Conservation (phyloP, 176 grass and related monocot species). For the bread wheat (Triticum aestivum) region DNA sequence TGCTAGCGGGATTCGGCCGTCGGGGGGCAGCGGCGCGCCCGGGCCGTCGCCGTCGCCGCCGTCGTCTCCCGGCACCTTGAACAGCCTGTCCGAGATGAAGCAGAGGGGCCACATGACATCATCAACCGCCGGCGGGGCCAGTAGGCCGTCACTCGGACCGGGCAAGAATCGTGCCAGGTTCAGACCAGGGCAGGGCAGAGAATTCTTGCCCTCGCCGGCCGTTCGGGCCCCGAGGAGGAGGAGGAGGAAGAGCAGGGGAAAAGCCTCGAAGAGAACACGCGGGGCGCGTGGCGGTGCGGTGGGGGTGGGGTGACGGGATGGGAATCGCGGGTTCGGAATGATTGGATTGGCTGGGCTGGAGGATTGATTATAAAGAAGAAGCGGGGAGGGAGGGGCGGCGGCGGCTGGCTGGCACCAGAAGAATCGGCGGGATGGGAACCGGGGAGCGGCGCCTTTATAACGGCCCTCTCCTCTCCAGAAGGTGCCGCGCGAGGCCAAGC, state of each 20-base stretch:
- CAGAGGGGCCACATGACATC: constrained; percentile 80
- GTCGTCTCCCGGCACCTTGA: constrained; percentile 61
- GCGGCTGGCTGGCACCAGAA: constrained; percentile 11
- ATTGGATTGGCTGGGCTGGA: neutral
- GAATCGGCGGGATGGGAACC: constrained; percentile 25
- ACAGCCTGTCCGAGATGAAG: constrained; percentile 80
- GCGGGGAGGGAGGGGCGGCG: neutral
- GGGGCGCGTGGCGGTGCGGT: neutral
- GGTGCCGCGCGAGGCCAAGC: neutral
- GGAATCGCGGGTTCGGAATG: neutral
- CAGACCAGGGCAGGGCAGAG: neutral
- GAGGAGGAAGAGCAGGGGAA: neutral
- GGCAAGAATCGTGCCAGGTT: neutral
- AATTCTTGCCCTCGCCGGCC: neutral
- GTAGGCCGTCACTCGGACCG: neutral
- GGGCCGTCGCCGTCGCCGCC: neutral
- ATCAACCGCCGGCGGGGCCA: neutral
- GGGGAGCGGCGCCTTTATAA: constrained; percentile 39
- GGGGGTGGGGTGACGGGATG: neutral
- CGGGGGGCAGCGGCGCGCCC: neutral
- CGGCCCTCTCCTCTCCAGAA: neutral
- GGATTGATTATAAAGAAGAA: constrained; percentile 26
- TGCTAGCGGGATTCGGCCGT: constrained; percentile 23
- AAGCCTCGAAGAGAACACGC: neutral
- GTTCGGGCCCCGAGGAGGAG: neutral